phyloP scores from a whole-genome alignment of 2,329 filamentous ascomycete genomes.

The Botrytis deweyae region DNA sequence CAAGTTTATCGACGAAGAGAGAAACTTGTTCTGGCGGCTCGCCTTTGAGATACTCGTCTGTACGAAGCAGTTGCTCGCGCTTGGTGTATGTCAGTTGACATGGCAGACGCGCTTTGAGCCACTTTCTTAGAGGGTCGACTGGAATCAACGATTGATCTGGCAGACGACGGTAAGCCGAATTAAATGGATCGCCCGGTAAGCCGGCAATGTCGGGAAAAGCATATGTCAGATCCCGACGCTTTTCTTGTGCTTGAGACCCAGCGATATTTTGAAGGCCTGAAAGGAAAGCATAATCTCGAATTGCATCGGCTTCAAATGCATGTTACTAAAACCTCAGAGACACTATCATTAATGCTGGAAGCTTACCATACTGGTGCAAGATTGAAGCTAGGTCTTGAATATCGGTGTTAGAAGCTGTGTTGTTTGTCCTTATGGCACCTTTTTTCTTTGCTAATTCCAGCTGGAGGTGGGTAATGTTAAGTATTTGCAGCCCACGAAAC shows the following conservation, averaged over 20 bases:
- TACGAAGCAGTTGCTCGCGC: neutral
- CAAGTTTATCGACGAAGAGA: neutral
- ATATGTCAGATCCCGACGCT: neutral
- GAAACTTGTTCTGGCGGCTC: slow-evolving; percentile 6
- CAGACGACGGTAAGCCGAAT: neutral
- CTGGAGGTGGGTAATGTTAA: neutral
- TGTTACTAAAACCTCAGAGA: too few species aligned
- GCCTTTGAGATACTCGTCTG: neutral
- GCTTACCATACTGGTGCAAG: neutral
- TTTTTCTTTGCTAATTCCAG: neutral
- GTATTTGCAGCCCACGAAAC: neutral
- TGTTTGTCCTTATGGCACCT: neutral
- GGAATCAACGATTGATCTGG: neutral
- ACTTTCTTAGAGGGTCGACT: neutral
- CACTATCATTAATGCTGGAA: too few species aligned
- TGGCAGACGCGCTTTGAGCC: neutral
- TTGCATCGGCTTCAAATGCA: neutral
- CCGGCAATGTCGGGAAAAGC: neutral
- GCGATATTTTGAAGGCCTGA: neutral
- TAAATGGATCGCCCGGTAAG: neutral
- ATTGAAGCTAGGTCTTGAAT: neutral
- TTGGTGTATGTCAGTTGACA: neutral
- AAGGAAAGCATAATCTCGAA: neutral
- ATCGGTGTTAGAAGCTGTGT: neutral
- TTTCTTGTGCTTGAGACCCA: neutral